Percentiles rank a stretch among this genome's conserved stretches.
Evolutionary conservation across 257 asterid species (phyloP).

Genomic region (Petunia secreta): DNA sequence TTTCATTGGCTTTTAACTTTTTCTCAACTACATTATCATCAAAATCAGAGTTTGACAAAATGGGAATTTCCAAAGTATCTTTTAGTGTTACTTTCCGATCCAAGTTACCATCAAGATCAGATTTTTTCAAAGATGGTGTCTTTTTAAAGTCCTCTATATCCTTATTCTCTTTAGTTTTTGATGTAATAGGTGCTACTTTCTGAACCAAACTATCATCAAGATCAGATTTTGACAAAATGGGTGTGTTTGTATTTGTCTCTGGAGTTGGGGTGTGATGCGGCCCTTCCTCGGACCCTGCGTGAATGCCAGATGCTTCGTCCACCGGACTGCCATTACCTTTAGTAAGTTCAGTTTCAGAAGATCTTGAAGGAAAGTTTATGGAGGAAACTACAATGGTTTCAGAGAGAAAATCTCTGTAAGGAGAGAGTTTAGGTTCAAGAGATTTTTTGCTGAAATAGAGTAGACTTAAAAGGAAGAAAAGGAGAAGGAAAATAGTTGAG

Average conservation of each 20-base stretch:
- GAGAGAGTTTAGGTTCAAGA: conserved; percentile 48
- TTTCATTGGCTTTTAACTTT: conserved; percentile 24
- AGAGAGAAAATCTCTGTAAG: conserved; percentile 45
- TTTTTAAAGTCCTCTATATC: background rate
- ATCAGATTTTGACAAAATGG: conserved; percentile 36
- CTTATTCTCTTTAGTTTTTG: conserved; percentile 23
- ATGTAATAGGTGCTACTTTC: conserved; percentile 17
- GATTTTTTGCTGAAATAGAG: conserved; percentile 49
- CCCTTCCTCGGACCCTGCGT: background rate
- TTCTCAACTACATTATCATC: conserved; percentile 30
- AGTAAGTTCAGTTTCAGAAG: conserved; percentile 27
- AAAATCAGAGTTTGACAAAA: background rate
- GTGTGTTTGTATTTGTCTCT: background rate
- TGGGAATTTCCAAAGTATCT: no score
- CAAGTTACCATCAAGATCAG: background rate
- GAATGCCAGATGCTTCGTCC: no score
- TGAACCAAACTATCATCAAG: conserved; percentile 26
- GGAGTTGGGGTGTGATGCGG: background rate
- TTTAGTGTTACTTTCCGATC: background rate
- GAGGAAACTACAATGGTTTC: conserved; percentile 27
- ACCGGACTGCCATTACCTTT: no score
- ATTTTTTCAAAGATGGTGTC: background rate
- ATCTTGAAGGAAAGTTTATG: conserved; percentile 39
- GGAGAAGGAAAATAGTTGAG: conserved; percentile 35
- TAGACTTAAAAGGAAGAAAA: conserved; percentile 49